phyloP scores from a whole-genome alignment of 2,329 filamentous ascomycete genomes.

The Aquanectria penicillioides region DNA sequence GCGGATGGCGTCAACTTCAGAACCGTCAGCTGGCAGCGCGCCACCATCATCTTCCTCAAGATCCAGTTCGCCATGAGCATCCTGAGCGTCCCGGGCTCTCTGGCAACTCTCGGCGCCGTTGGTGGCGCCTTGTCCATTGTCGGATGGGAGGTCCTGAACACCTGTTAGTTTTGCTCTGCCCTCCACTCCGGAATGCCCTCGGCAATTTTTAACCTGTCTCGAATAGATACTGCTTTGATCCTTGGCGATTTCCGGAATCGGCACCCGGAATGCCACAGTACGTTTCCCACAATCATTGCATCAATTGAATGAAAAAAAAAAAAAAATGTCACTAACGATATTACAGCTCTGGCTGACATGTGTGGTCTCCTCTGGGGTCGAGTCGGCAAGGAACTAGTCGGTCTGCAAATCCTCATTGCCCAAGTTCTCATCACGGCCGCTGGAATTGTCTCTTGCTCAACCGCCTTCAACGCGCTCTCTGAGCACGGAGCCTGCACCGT shows the following conservation, averaged over 20 bases:
- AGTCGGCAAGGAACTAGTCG: constrained; percentile 37
- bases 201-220: not conserved
- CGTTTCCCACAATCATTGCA: not conserved
- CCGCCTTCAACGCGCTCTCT: constrained; percentile 38
- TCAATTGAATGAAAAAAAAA: not conserved
- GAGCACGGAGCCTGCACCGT: constrained; percentile 40
- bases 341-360: constrained; percentile 38
- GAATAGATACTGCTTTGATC: constrained; percentile 33
- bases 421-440: constrained; percentile 37
- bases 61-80: constrained; percentile 41
- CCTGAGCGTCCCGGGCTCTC: constrained; percentile 37
- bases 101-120: constrained; percentile 24
- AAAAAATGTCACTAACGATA: not conserved
- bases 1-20: constrained; percentile 43
- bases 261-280: constrained; percentile 40
- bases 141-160: constrained; percentile 42
- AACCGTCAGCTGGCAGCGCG: constrained; percentile 51
- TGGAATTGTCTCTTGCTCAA: constrained; percentile 23
- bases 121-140: constrained; percentile 32
- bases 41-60: constrained; percentile 53
- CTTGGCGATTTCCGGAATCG: constrained; percentile 40
- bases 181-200: not conserved
- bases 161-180: constrained; percentile 28
- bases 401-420: constrained; percentile 37
- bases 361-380: constrained; percentile 36